These are phyloP conservation scores for Trapa bicornis DNA, from an alignment of 345 rosid genomes.

Conservation along the genomic window DNA sequence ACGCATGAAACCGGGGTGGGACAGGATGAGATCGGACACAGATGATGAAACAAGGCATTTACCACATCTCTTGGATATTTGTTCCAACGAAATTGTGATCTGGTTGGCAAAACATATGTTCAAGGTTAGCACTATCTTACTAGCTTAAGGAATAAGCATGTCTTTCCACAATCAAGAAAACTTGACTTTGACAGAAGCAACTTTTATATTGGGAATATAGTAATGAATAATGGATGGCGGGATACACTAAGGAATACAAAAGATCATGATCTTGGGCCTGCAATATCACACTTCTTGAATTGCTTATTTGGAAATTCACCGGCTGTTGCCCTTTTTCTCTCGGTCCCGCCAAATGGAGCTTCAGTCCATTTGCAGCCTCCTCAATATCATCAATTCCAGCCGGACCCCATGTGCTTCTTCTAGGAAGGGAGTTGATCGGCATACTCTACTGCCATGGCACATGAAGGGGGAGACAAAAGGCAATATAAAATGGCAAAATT, in stretches of 20 bases:
- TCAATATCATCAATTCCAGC: too few relatives aligned
- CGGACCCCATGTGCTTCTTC: too few relatives aligned
- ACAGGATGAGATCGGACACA: too few relatives aligned
- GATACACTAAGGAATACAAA: slow-evolving; percentile 48
- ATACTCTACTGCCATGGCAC: too few relatives aligned
- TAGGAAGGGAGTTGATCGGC: too few relatives aligned
- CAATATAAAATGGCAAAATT: too few relatives aligned
- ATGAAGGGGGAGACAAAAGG: too few relatives aligned
- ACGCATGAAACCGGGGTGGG: too few relatives aligned
- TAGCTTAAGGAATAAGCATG: not conserved
- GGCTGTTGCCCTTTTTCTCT: slow-evolving; percentile 16
- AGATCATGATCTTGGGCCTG: slow-evolving; percentile 32
- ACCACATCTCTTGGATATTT: slow-evolving; percentile 93
- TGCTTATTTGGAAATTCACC: slow-evolving; percentile 77
- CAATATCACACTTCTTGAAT: slow-evolving; percentile 71
- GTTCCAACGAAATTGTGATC: slow-evolving; percentile 68
- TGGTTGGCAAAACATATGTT: slow-evolving; percentile 87
- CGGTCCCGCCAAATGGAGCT: too few relatives aligned
- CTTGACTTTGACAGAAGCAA: not conserved
- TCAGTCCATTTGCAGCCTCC: too few relatives aligned
- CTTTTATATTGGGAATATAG: not conserved
- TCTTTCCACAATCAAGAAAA: not conserved
- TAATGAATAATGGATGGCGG: slow-evolving; percentile 19
- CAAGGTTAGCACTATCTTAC: slow-evolving; percentile 46
- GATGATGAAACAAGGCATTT: slow-evolving; percentile 79